These are phyloP conservation scores for Exsudoporus floridanus DNA, from an alignment of 1,284 basidiomycete genomes.

Conservation along the genomic window DNA sequence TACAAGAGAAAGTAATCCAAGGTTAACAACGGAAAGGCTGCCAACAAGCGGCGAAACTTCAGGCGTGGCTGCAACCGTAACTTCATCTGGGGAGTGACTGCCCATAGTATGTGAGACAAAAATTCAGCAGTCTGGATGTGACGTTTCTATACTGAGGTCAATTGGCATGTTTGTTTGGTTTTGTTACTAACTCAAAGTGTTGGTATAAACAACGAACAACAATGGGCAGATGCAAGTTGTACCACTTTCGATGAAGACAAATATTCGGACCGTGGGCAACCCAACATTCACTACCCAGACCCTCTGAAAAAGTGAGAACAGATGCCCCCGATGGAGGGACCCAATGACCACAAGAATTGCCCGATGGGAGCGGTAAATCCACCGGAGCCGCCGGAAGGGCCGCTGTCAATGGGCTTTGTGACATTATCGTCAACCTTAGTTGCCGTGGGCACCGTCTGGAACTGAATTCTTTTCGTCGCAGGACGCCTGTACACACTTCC, in stretches of 20 bases:
- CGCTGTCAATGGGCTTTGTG: neutral
- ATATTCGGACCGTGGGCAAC: neutral
- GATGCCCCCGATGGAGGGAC: conserved; percentile 1
- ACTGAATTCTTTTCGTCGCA: neutral
- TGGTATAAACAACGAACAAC: conserved; percentile 18
- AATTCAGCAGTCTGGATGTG: neutral
- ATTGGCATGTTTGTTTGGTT: conserved; percentile 18
- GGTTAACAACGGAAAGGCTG: conserved; percentile 21
- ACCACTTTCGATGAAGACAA: neutral
- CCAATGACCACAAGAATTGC: conserved; percentile 9
- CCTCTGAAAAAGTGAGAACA: conserved; percentile 3
- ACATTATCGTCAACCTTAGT: neutral
- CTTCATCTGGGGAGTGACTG: neutral
- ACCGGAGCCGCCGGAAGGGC: neutral
- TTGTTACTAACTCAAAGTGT: conserved; percentile 12
- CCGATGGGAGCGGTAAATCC: neutral
- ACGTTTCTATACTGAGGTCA: neutral
- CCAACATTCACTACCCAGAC: neutral
- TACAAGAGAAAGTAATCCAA: conserved; percentile 28
- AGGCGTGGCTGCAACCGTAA: conserved; percentile 5
- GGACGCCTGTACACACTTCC: neutral
- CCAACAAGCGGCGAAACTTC: conserved; percentile 23
- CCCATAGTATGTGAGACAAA: conserved; percentile 14
- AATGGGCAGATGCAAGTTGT: neutral
- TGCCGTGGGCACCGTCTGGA: neutral